Evolutionary conservation across 1,284 basidiomycete genomes (phyloP).

Genomic region (Leucoagaricus sp.): DNA sequence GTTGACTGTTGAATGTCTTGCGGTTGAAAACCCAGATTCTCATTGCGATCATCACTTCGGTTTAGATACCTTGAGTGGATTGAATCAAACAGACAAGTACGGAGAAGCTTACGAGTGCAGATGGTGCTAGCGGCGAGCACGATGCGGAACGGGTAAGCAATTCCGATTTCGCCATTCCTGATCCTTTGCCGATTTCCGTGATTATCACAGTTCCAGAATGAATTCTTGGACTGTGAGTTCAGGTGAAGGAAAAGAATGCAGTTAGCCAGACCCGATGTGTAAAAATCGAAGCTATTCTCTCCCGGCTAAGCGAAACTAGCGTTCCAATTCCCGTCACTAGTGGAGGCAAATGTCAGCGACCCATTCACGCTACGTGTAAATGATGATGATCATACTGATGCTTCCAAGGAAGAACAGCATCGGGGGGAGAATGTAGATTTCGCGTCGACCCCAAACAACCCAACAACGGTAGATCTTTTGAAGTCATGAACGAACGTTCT

Average conservation of each 20-base stretch:
- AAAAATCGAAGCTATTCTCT: slow-evolving; percentile 28
- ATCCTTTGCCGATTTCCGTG: slow-evolving; percentile 4
- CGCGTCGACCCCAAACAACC: slow-evolving; percentile 27
- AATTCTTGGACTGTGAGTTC: slow-evolving; percentile 72
- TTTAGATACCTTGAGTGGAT: background rate
- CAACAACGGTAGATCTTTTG: slow-evolving; percentile 30
- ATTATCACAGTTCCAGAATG: slow-evolving; percentile 65
- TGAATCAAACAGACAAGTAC: background rate
- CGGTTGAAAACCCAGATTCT: slow-evolving; percentile 38
- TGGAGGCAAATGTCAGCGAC: background rate
- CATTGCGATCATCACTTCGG: slow-evolving; percentile 33
- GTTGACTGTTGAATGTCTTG: slow-evolving; percentile 19
- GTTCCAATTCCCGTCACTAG: slow-evolving; percentile 24
- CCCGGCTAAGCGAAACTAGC: slow-evolving; percentile 23
- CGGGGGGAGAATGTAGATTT: slow-evolving; percentile 23
- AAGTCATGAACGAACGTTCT: too few species aligned
- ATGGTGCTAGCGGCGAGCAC: slow-evolving; percentile 38
- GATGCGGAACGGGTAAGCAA: slow-evolving; percentile 79
- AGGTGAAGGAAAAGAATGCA: slow-evolving; percentile 37
- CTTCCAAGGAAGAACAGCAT: slow-evolving; percentile 26
- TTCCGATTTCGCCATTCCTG: background rate
- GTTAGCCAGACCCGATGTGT: slow-evolving; percentile 33
- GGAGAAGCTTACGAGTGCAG: slow-evolving; percentile 31
- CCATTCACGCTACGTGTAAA: too few species aligned
- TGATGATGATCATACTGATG: slow-evolving; percentile 21